phyloP scores from a whole-genome alignment of 2,329 filamentous ascomycete genomes.

The Harringtonia aguacate region DNA sequence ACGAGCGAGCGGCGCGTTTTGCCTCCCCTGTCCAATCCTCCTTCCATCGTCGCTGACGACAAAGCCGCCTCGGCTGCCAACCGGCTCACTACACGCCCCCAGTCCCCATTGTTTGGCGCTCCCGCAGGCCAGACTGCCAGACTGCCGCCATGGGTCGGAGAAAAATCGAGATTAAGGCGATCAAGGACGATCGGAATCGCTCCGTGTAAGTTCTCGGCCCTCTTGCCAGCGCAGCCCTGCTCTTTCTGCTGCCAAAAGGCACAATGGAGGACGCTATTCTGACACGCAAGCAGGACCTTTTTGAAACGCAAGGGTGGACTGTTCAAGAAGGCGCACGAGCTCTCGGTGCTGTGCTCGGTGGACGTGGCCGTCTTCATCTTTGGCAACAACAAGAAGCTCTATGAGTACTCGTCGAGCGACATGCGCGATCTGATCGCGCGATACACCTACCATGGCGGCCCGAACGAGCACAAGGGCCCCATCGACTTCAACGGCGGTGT shows the following conservation, averaged over 20 bases:
- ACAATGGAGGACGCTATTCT: neutral
- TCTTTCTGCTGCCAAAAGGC: neutral
- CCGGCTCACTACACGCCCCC: neutral
- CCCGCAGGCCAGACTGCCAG: neutral
- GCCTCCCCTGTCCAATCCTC: neutral
- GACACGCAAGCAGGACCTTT: slow-evolving; percentile 62
- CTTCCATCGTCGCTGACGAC: neutral
- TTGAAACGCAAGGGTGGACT: slow-evolving; percentile 96
- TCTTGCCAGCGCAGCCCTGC: slow-evolving; percentile 12
- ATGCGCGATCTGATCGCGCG: slow-evolving; percentile 83
- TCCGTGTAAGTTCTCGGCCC: slow-evolving; percentile 63
- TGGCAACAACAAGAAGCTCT: slow-evolving; percentile 96
- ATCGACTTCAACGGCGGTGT: slow-evolving; percentile 81
- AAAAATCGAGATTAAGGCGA: slow-evolving; percentile 99
- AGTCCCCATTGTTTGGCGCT: neutral
- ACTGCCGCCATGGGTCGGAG: slow-evolving; percentile 70
- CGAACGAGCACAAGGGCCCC: slow-evolving; percentile 94
- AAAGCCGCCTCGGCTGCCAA: neutral
- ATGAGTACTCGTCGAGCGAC: slow-evolving; percentile 91
- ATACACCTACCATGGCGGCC: slow-evolving; percentile 86
- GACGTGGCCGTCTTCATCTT: slow-evolving; percentile 99
- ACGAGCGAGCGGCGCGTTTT: no score
- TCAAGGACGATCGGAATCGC: slow-evolving; percentile 96
- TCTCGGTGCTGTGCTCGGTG: slow-evolving; percentile 94
- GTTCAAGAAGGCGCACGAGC: slow-evolving; percentile 98